phyloP scores from a whole-genome alignment of 345 rosid genomes.

The Kandelia obovata region DNA sequence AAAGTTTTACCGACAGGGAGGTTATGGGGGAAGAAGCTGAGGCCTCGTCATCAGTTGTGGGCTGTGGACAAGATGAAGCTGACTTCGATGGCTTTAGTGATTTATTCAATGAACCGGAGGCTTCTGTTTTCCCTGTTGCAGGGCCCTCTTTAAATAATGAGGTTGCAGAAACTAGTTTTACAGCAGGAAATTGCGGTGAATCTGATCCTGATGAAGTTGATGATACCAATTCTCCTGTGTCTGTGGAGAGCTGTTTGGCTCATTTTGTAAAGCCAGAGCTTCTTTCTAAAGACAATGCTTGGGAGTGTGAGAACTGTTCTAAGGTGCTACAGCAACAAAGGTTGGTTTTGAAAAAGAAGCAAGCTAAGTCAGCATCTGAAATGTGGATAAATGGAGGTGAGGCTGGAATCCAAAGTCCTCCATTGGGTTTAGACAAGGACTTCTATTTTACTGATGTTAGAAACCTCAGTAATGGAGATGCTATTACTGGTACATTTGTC shows the following conservation, averaged over 20 bases:
- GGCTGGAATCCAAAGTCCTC: constrained; percentile 16
- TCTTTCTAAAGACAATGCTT: constrained; percentile 85
- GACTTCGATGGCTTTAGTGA: constrained; percentile 85
- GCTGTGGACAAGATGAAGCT: constrained; percentile 46
- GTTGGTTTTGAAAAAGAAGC: constrained; percentile 42
- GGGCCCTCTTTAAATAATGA: constrained; percentile 59
- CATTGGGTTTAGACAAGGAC: constrained; percentile 16
- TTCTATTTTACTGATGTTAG: constrained; percentile 19
- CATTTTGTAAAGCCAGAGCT: constrained; percentile 80
- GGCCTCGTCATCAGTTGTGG: constrained; percentile 48
- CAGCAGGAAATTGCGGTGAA: constrained; percentile 56
- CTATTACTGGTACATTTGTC: constrained; percentile 15
- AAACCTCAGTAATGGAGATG: constrained; percentile 32
- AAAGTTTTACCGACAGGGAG: constrained; percentile 29
- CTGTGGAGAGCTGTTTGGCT: constrained; percentile 86
- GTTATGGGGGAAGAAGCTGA: constrained; percentile 39
- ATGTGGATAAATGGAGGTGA: constrained; percentile 27
- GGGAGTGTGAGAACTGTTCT: constrained; percentile 91
- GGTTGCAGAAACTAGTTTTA: constrained; percentile 45
- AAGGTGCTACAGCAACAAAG: constrained; percentile 41
- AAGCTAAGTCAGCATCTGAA: constrained; percentile 25
- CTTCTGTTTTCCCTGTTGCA: constrained; percentile 42
- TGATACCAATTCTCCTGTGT: constrained; percentile 74
- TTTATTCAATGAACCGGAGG: constrained; percentile 85
- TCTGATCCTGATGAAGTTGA: constrained; percentile 96